Percentiles rank a stretch among this genome's conserved stretches.
Conservation (phyloP, 768 basidiomycete genomes). For the Gautieria morchelliformis region DNA sequence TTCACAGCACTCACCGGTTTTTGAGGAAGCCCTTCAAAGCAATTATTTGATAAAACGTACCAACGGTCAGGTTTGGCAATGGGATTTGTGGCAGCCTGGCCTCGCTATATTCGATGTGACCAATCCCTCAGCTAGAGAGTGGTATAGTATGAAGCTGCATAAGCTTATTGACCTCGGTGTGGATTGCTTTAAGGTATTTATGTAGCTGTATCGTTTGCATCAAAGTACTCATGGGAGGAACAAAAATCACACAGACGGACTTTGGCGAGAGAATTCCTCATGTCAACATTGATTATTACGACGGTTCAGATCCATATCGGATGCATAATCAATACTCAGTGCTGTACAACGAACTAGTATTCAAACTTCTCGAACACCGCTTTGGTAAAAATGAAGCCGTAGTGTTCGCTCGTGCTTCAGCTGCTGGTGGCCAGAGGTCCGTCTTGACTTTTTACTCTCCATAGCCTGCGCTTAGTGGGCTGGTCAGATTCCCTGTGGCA, state of each 20-base stretch:
- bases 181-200: slow-evolving; percentile 17
- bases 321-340: slow-evolving; percentile 30
- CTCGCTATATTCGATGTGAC: slow-evolving; percentile 23
- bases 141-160: slow-evolving; percentile 23
- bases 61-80: slow-evolving; percentile 28
- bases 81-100: slow-evolving; percentile 26
- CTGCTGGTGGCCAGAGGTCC: slow-evolving; percentile 24
- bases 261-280: slow-evolving; percentile 75
- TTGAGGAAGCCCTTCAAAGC: slow-evolving; percentile 23
- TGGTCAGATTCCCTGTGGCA: slow-evolving; percentile 23
- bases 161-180: slow-evolving; percentile 22
- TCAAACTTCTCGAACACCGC: slow-evolving; percentile 19
- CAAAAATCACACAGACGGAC: slow-evolving; percentile 34
- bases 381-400: slow-evolving; percentile 22
- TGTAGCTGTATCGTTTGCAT: background rate
- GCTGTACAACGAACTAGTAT: slow-evolving; percentile 26
- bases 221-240: background rate
- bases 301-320: slow-evolving; percentile 50
- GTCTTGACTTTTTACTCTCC: background rate
- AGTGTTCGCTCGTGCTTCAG: slow-evolving; percentile 24
- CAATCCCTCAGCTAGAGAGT: slow-evolving; percentile 26
- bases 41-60: slow-evolving; percentile 26
- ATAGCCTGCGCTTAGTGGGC: background rate
- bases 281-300: slow-evolving; percentile 47
- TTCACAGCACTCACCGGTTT: slow-evolving; percentile 16